These are phyloP conservation scores for Tricholoma sp. DNA, from an alignment of 768 basidiomycete species.

Conservation along the genomic window DNA sequence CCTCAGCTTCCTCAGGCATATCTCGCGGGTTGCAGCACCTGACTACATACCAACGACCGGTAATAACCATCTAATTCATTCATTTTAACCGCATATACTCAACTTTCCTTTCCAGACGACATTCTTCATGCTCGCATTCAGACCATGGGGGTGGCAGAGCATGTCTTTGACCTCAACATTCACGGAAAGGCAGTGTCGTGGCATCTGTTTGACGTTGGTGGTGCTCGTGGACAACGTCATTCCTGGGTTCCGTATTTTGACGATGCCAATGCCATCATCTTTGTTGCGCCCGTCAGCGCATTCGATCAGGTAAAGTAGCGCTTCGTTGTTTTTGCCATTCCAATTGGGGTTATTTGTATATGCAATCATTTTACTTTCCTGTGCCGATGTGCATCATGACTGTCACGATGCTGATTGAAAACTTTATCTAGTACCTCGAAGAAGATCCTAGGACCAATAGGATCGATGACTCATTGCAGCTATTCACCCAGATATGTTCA, in stretches of 20 bases:
- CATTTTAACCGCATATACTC: constrained; percentile 23
- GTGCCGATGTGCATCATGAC: constrained; percentile 3
- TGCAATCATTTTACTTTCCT: background rate
- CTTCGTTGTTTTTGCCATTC: background rate
- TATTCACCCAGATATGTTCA: constrained; percentile 82
- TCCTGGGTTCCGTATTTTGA: constrained; percentile 78
- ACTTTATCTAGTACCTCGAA: constrained; percentile 61
- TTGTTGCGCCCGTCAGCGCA: constrained; percentile 73
- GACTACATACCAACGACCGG: constrained; percentile 76
- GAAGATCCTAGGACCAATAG: constrained; percentile 83
- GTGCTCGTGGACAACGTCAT: constrained; percentile 67
- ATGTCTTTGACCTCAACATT: constrained; percentile 75
- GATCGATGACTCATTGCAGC: constrained; percentile 83
- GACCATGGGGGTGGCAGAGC: constrained; percentile 85
- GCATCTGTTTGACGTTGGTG: constrained; percentile 71
- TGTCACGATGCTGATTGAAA: constrained; percentile 4
- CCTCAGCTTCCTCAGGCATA: constrained; percentile 62
- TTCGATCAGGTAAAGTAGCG: constrained; percentile 58
- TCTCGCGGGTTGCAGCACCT: constrained; percentile 60
- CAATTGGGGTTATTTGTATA: background rate
- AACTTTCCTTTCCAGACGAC: constrained; percentile 50
- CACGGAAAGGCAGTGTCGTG: constrained; percentile 73
- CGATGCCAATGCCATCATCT: constrained; percentile 76
- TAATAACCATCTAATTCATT: constrained; percentile 21
- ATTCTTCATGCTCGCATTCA: constrained; percentile 87